Evolutionary conservation across 768 basidiomycete species (phyloP), one percentile per base, ranked within the genome.

Genomic region (Cyclocybe aegerita): DNA sequence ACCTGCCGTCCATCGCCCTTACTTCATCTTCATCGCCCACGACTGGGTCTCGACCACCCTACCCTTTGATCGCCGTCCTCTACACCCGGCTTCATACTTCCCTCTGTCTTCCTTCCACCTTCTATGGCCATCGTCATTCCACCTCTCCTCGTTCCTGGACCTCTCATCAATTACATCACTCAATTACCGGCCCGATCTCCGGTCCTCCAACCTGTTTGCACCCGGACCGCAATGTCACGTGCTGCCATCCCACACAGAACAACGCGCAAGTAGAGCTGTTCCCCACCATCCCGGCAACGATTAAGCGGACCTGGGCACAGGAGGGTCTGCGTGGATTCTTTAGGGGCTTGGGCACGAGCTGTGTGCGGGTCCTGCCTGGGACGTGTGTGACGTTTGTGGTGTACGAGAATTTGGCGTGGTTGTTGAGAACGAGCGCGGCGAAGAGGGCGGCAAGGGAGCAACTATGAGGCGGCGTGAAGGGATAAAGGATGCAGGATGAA

Each of bases 361-460:
- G 97, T 17, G 84, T 99, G 9, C 83, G 97, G 10, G 95, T 99
- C 43, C 78, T 98, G 11, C 97, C 97, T 0, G 97, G 96, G 29
- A 98, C 96, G 3, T 98, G 96, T 65, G 90, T 98, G 40, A 98
- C 96, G 4, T 97, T 98, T 58, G 96, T 98, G 35, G 94, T 98
- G 14, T 99, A 98, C 65, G 97, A 93, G 65, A 93, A 93, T 57
- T 65, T 93, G 48, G 90, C 91, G 0, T 93, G 90, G 90, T 61
- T 92, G 23, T 66, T 93, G 38, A 75, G 86, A 54, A 82, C 80
- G 4, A 78, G 78, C 2, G 90, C 89, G 42, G 72, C 74, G n/a
- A 77, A 69, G 52, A 73, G 78, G 30, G 80, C 78, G 50, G 65
- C 65, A 45, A 40, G 29, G 36, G 39, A 40, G 42, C 34, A 50